Conservation (phyloP, 305 asterid species). For the Fraxinus velutina region DNA sequence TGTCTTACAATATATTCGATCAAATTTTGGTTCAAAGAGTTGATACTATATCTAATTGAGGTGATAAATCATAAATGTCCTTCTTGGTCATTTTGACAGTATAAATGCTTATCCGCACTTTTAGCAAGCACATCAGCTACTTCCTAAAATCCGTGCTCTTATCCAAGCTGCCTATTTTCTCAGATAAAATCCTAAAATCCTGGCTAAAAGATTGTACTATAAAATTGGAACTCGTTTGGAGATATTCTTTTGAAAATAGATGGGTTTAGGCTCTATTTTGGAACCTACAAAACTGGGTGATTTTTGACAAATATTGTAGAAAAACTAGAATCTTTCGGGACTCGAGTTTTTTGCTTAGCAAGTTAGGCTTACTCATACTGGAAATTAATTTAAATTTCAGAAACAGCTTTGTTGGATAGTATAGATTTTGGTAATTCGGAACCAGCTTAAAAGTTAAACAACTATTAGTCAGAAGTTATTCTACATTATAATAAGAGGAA, state of each 20-base stretch:
- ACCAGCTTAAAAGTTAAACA: neutral
- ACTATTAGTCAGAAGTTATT: neutral
- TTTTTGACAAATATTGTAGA: neutral
- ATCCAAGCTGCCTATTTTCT: neutral
- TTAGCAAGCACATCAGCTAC: neutral
- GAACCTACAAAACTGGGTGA: neutral
- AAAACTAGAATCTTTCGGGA: neutral
- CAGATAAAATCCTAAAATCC: neutral
- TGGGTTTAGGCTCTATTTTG: neutral
- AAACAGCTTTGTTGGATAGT: neutral
- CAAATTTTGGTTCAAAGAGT: neutral
- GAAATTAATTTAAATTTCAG: neutral
- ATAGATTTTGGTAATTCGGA: neutral
- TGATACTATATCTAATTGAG: neutral
- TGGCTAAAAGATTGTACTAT: neutral
- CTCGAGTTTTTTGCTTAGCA: neutral
- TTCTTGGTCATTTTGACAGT: neutral
- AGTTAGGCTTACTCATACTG: neutral
- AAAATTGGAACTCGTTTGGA: neutral
- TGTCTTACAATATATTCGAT: neutral
- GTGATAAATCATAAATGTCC: neutral
- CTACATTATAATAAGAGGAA: too few relatives aligned
- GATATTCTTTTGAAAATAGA: neutral
- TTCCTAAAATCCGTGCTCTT: neutral
- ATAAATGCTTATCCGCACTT: neutral